These are phyloP conservation scores for Arthrobotrys entomopaga DNA, from an alignment of 2,329 filamentous ascomycete genomes.

Conservation along the genomic window DNA sequence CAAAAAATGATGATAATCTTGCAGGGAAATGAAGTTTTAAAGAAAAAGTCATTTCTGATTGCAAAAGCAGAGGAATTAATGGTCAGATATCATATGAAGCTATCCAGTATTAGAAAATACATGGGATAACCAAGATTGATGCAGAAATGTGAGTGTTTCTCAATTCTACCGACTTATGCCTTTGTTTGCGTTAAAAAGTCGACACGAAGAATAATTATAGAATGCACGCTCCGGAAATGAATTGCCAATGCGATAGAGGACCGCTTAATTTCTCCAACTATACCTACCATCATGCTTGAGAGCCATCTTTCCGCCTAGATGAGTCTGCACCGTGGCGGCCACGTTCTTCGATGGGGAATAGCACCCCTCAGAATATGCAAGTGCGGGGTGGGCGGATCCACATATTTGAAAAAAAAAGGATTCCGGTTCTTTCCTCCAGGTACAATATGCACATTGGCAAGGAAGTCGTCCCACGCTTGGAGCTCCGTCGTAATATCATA, in stretches of 20 bases:
- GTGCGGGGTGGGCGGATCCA: background rate
- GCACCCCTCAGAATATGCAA: background rate
- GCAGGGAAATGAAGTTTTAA: no score
- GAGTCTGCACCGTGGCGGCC: conserved; percentile 38
- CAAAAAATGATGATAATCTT: no score
- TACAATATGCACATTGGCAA: background rate
- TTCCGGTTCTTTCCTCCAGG: background rate
- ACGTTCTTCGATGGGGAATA: conserved; percentile 21
- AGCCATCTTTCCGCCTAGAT: conserved; percentile 17
- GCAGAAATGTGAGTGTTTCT: conserved; percentile 29
- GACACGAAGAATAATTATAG: no score
- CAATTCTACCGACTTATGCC: conserved; percentile 15
- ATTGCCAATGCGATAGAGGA: background rate
- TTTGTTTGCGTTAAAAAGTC: no score
- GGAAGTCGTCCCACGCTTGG: background rate
- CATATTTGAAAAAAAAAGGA: conserved; percentile 1
- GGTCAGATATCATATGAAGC: no score
- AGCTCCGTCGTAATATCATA: conserved; percentile 19
- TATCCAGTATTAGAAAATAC: no score
- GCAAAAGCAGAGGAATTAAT: no score
- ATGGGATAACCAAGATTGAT: no score
- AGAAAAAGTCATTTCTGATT: no score
- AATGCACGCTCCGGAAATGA: background rate
- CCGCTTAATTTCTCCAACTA: conserved; percentile 20
- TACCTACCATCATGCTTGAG: conserved; percentile 31